Evolutionary conservation across 2,329 filamentous ascomycete genomes (phyloP).

Genomic region (Talaromyces amestolkiae): DNA sequence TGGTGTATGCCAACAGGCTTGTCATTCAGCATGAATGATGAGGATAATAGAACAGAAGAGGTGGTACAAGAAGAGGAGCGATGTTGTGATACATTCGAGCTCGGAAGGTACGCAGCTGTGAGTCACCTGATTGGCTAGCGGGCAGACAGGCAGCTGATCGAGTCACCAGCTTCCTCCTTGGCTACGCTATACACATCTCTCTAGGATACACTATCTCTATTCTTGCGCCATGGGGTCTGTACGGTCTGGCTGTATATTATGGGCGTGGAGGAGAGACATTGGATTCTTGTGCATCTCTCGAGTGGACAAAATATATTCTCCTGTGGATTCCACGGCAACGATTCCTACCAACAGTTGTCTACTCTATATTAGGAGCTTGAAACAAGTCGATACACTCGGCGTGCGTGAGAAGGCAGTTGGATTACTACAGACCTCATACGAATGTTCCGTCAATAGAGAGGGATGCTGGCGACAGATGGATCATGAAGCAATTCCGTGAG

Average conservation of each 20-base stretch:
- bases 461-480: background rate
- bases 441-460: background rate
- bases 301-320: background rate
- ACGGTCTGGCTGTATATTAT: background rate
- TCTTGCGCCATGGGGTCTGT: background rate
- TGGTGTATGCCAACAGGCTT: no score
- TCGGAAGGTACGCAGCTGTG: background rate
- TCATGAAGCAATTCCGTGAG: background rate
- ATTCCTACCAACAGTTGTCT: background rate
- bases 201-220: background rate
- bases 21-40: background rate
- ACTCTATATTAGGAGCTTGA: background rate
- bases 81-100: background rate
- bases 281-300: background rate
- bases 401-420: background rate
- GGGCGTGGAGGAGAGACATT: background rate
- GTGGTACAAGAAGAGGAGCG: background rate
- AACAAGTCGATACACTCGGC: background rate
- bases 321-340: background rate
- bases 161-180: background rate
- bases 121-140: conserved; percentile 7
- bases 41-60: background rate
- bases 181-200: background rate
- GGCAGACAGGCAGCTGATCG: conserved; percentile 6
- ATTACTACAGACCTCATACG: no score